Evolutionary conservation across 495 filamentous ascomycete species (phyloP), one percentile per base, ranked within the genome.

Genomic region (Lasiosphaeria hispida): DNA sequence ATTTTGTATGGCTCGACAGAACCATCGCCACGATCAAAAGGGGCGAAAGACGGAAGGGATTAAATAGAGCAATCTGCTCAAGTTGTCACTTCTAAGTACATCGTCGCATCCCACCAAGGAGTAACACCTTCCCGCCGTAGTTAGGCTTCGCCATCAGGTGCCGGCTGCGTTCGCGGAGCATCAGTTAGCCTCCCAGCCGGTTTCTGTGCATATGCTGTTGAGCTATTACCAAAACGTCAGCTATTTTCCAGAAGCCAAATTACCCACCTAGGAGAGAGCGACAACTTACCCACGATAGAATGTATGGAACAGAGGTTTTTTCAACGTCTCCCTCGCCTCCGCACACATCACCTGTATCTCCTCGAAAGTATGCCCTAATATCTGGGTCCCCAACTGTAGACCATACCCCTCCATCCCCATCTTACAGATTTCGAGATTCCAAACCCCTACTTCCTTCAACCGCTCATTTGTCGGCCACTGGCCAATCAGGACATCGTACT

Each of bases 401-500:
- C 66, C 73, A 37, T 72, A 75, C 5, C 80, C 76, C 55, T 82
- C 77, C 2, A 79, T 53, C 6, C 80, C 78, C 42, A 76, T 69
- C 14, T 77, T 58, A 14, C 74, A 55, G 7, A 67, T 66, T 36
- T 60, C 37, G 36, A 52, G 52, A 47, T 65, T 68, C 54, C 54
- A 72, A 43, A 34, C 30, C n/a, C 72, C 67, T n/a, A 69, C 53
- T 59, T 79, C 75, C 57, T 71, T 75, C 59, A 70, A 67, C 53
- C 49, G 47, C 41, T 41, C 17, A 41, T 85, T 77, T 23, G 69
- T 67, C 0, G 79, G 77, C 84, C 83, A 87, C 0, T 63, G 62
- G 37, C 83, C 84, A 4, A 73, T 70, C 0, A 81, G 83, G 7
- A 80, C 55, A 59, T 80, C 82, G 55, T 66, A 60, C 3, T 74